Percentiles rank a stretch among this genome's conserved stretches.
phyloP scores from a whole-genome alignment of 106 monocot species.

The Cymbidium sinense region DNA sequence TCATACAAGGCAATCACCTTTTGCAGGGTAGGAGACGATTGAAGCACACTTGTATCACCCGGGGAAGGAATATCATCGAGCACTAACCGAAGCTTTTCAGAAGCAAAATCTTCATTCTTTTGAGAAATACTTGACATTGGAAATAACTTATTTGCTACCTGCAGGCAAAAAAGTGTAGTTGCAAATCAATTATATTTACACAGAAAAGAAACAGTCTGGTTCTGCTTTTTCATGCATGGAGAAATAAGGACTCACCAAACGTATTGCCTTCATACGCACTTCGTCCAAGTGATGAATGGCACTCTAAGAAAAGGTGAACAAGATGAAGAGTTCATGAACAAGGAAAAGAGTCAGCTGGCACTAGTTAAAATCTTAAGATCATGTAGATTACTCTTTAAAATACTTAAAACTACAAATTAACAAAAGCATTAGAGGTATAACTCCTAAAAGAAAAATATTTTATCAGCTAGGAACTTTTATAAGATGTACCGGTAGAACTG shows the following conservation, averaged over 20 bases:
- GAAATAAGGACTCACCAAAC: constrained; percentile 49
- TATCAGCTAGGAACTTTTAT: background rate
- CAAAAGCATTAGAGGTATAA: too few species aligned
- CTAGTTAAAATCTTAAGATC: background rate
- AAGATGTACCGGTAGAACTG: background rate
- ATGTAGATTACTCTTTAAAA: background rate
- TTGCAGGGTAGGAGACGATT: constrained; percentile 14
- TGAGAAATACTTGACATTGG: constrained; percentile 69
- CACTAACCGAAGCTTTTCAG: constrained; percentile 57
- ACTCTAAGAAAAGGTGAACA: constrained; percentile 46
- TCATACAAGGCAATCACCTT: constrained; percentile 31
- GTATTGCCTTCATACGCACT: constrained; percentile 84
- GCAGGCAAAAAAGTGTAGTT: constrained; percentile 10
- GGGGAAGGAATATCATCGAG: constrained; percentile 20
- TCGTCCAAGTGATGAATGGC: constrained; percentile 75
- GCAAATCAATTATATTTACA: background rate
- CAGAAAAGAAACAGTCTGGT: background rate
- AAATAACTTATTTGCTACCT: constrained; percentile 97
- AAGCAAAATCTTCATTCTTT: constrained; percentile 89
- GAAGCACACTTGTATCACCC: constrained; percentile 16
- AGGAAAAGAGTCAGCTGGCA: constrained; percentile 1
- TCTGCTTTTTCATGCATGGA: background rate
- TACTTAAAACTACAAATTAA: background rate
- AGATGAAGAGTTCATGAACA: constrained; percentile 1
- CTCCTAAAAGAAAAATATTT: too few species aligned